phyloP scores from a whole-genome alignment of 108 stramenopile genomes.

The Cyclotella baltica region DNA sequence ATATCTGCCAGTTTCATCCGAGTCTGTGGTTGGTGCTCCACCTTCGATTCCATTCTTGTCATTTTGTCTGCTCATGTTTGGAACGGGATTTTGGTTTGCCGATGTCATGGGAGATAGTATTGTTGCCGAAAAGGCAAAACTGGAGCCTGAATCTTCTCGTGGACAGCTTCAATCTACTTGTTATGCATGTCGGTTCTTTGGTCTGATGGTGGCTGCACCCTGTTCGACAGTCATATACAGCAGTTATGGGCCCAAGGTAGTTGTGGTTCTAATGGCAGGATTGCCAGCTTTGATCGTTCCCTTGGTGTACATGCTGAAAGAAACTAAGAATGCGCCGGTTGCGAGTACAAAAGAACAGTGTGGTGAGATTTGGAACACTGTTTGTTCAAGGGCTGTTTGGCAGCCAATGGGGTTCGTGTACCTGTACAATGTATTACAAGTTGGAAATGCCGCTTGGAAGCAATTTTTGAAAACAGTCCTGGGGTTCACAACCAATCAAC shows the following conservation, averaged over 20 bases:
- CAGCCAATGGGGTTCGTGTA: constrained; percentile 92
- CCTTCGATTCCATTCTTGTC: constrained; percentile 73
- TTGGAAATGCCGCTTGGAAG: constrained; percentile 87
- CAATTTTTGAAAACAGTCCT: constrained; percentile 77
- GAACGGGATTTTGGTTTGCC: constrained; percentile 85
- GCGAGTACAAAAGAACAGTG: constrained; percentile 75
- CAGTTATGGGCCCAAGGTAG: constrained; percentile 57
- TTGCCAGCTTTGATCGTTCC: constrained; percentile 72
- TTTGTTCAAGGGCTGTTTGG: constrained; percentile 86
- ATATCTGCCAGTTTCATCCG: constrained; percentile 17
- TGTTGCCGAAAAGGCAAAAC: constrained; percentile 89
- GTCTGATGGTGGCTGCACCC: constrained; percentile 83
- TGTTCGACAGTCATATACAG: constrained; percentile 69
- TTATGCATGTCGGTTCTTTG: constrained; percentile 87
- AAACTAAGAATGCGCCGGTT: constrained; percentile 61
- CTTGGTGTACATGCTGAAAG: constrained; percentile 65
- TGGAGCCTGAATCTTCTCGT: constrained; percentile 73
- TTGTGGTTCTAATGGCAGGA: constrained; percentile 68
- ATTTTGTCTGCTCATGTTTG: constrained; percentile 62
- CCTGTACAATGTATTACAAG: constrained; percentile 87
- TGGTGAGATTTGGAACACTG: constrained; percentile 83
- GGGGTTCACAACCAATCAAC: constrained; percentile 72
- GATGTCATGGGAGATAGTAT: constrained; percentile 90
- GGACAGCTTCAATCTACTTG: constrained; percentile 82
- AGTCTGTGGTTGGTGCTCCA: constrained; percentile 27